Conservation (phyloP, 371 early-diverging fungal species). For the Cokeromyces recurvatus region DNA sequence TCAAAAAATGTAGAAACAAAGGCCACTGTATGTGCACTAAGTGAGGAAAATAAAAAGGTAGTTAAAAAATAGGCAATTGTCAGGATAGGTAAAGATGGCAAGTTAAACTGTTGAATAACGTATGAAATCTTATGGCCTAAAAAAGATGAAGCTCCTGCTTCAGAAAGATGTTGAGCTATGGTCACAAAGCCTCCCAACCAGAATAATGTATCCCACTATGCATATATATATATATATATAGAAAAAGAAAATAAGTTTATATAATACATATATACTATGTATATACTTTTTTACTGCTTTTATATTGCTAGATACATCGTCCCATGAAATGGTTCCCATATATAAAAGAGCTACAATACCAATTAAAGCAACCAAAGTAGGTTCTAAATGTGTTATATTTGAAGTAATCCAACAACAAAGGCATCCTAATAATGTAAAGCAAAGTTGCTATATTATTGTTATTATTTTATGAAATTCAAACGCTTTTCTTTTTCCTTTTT, state of each 20-base stretch:
- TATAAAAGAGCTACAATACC: conserved; percentile 56
- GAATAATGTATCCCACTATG: conserved; percentile 77
- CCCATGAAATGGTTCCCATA: conserved; percentile 63
- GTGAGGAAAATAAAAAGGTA: conserved; percentile 69
- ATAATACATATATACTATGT: neutral
- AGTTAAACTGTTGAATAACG: conserved; percentile 23
- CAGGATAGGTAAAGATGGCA: conserved; percentile 44
- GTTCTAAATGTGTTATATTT: conserved; percentile 53
- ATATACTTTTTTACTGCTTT: conserved; percentile 56
- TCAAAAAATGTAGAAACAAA: conserved; percentile 72
- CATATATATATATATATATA: too few species aligned
- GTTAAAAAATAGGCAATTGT: conserved; percentile 62
- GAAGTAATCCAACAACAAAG: conserved; percentile 71
- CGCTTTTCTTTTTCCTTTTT: too few species aligned
- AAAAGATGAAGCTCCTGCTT: conserved; percentile 63
- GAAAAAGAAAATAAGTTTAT: neutral
- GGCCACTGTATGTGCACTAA: conserved; percentile 66
- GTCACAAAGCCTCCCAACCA: conserved; percentile 80
- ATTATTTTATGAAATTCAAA: too few species aligned
- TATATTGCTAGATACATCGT: conserved; percentile 62
- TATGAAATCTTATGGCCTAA: conserved; percentile 56
- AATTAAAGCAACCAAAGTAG: conserved; percentile 65
- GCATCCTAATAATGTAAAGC: conserved; percentile 49
- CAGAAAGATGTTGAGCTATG: conserved; percentile 69
- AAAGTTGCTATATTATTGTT: conserved; percentile 43